A percentile compares a stretch with the other conserved stretches of the same genome.
These are phyloP conservation scores for Licmophora abbreviata DNA, from an alignment of 108 stramenopile genomes.

Conservation along the genomic window DNA sequence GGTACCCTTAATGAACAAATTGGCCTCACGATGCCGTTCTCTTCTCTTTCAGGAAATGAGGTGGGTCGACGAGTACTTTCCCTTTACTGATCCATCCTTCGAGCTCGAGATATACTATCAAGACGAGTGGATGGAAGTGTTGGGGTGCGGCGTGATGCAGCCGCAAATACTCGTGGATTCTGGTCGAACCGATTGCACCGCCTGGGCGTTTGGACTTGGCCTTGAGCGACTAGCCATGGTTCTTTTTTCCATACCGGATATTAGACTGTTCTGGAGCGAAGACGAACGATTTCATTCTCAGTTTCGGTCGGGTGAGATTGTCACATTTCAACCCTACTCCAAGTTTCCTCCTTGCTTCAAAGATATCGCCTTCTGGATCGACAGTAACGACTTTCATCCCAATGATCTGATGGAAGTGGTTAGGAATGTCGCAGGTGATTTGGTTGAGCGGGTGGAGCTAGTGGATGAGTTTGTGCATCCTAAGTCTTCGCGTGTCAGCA, in stretches of 20 bases:
- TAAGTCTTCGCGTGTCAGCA: conserved; percentile 69
- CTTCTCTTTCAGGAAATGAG: no score
- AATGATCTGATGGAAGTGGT: conserved; percentile 91
- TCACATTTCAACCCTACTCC: conserved; percentile 82
- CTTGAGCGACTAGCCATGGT: conserved; percentile 97
- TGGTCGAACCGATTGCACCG: conserved; percentile 29
- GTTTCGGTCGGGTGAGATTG: conserved; percentile 71
- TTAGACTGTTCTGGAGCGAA: conserved; percentile 94
- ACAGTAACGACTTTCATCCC: conserved; percentile 32
- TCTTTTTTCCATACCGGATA: conserved; percentile 92
- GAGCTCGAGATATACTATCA: conserved; percentile 92
- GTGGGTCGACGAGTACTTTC: conserved; percentile 88
- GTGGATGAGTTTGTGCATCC: conserved; percentile 91
- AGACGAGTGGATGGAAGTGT: conserved; percentile 94
- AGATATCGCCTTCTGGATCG: conserved; percentile 90
- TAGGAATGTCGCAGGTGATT: conserved; percentile 87
- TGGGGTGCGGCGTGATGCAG: conserved; percentile 94
- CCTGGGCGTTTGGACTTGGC: conserved; percentile 96
- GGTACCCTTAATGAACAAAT: no score
- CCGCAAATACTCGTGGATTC: conserved; percentile 54
- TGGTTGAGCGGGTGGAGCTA: conserved; percentile 83
- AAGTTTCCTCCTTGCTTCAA: conserved; percentile 94
- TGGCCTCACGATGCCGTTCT: no score
- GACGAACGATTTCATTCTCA: conserved; percentile 87
- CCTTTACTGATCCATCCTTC: conserved; percentile 91